A percentile compares a stretch with the other conserved stretches of the same genome.
Conservation (phyloP, 352 stramenopile genomes). For the Phytophthora tentaculata region DNA sequence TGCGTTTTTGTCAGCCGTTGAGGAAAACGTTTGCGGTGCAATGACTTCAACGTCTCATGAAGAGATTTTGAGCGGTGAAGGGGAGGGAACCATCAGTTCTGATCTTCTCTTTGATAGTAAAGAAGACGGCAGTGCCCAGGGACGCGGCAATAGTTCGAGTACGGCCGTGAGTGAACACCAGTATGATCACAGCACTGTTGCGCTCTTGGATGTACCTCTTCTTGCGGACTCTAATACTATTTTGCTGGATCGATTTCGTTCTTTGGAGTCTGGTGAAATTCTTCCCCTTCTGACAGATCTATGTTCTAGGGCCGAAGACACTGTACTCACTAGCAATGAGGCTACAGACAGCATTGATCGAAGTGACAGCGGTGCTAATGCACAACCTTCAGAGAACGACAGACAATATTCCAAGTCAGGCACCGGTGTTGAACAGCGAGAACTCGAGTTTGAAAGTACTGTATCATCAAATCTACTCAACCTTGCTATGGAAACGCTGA, state of each 20-base stretch:
- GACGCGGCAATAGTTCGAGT: background rate
- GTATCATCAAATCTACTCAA: background rate
- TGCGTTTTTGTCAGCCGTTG: background rate
- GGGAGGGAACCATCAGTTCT: background rate
- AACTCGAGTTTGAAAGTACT: background rate
- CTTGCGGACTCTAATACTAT: background rate
- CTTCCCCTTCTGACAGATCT: background rate
- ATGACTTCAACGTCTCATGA: background rate
- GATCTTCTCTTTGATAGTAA: background rate
- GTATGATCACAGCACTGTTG: background rate
- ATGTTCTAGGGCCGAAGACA: background rate
- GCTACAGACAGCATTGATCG: background rate
- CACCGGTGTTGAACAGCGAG: background rate
- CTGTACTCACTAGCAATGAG: background rate
- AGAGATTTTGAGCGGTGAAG: background rate
- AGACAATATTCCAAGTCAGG: background rate
- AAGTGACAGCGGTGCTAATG: background rate
- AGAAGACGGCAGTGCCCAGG: background rate
- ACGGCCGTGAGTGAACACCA: background rate
- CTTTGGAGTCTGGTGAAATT: background rate
- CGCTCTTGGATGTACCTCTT: background rate
- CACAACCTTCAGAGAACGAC: background rate
- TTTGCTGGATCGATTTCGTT: background rate
- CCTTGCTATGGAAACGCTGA: background rate
- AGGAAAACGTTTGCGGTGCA: background rate